A percentile compares a stretch with the other conserved stretches of the same genome.
These are phyloP conservation scores for Mrakia blollopis DNA, from an alignment of 768 basidiomycete species.

Conservation along the genomic window DNA sequence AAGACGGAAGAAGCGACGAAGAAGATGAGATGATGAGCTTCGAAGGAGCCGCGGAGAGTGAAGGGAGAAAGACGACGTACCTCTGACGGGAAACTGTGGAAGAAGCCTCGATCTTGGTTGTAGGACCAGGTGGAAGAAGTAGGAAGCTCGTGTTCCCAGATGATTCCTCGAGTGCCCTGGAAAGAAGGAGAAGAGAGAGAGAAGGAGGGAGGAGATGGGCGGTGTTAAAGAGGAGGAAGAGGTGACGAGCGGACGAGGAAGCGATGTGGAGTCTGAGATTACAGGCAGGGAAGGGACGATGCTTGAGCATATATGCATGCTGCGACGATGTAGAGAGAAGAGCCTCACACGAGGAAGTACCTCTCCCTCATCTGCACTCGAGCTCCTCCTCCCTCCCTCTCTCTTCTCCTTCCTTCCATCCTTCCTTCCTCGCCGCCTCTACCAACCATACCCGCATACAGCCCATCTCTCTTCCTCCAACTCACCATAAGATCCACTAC, in stretches of 20 bases:
- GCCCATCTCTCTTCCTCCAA: not conserved
- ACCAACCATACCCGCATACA: not conserved
- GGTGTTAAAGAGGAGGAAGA: not conserved
- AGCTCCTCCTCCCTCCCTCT: not conserved
- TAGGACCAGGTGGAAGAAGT: constrained; percentile 61
- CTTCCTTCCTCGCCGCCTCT: not conserved
- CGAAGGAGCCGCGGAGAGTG: too few species aligned
- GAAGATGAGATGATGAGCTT: not conserved
- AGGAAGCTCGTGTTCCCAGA: constrained; percentile 90
- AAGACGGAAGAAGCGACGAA: not conserved
- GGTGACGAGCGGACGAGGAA: not conserved
- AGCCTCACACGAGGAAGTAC: not conserved
- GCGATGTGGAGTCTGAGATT: too few species aligned
- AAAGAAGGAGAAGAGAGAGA: not conserved
- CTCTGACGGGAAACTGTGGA: constrained; percentile 88
- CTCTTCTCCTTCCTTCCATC: not conserved
- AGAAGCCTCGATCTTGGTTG: constrained; percentile 76
- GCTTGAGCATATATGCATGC: too few species aligned
- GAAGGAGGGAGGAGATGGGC: constrained; percentile 3
- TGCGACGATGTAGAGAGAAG: too few species aligned
- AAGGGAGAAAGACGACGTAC: constrained; percentile 53
- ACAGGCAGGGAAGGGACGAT: too few species aligned
- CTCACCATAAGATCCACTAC: constrained; percentile 66
- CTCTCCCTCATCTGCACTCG: not conserved
- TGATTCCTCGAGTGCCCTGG: constrained; percentile 71